A percentile compares a stretch with the other conserved stretches of the same genome.
These are phyloP conservation scores for Solanum neorickii DNA, from an alignment of 257 asterid genomes.

Conservation along the genomic window DNA sequence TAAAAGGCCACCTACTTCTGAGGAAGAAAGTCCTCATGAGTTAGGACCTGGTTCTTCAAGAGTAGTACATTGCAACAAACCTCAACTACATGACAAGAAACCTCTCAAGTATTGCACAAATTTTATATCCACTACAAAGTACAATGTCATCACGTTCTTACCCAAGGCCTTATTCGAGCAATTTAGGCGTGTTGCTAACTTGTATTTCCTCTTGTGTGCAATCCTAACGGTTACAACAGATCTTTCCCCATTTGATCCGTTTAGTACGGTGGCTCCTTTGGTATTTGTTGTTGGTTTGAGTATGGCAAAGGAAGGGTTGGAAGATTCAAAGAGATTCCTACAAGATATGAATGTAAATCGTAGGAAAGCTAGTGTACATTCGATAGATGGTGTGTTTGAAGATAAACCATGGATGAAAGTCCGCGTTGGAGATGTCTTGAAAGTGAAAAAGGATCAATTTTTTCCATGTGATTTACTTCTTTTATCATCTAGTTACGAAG, in stretches of 20 bases:
- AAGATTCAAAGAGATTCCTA: constrained; percentile 83
- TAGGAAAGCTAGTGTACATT: constrained; percentile 57
- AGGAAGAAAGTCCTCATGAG: constrained; percentile 29
- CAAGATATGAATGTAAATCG: constrained; percentile 93
- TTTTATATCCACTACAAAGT: constrained; percentile 82
- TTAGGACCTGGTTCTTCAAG: constrained; percentile 79
- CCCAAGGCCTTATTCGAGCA: constrained; percentile 95
- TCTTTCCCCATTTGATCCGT: constrained; percentile 59
- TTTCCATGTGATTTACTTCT: constrained; percentile 91
- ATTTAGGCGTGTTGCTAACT: constrained; percentile 86
- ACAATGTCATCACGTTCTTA: constrained; percentile 68
- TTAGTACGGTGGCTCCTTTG: constrained; percentile 84
- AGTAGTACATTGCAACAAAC: constrained; percentile 70
- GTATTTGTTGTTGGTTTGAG: constrained; percentile 92
- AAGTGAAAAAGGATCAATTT: constrained; percentile 80
- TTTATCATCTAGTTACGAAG: constrained; percentile 78
- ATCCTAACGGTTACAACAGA: constrained; percentile 66
- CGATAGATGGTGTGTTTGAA: constrained; percentile 54
- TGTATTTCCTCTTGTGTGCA: constrained; percentile 85
- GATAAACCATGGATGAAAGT: constrained; percentile 77
- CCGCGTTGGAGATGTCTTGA: constrained; percentile 80
- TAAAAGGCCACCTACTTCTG: constrained; percentile 29
- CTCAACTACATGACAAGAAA: constrained; percentile 49
- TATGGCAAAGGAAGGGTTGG: constrained; percentile 93
- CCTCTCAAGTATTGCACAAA: constrained; percentile 63